Base-by-base conservation (phyloP, 2,329 filamentous ascomycete species). In the Bipolaris zeicola region DNA sequence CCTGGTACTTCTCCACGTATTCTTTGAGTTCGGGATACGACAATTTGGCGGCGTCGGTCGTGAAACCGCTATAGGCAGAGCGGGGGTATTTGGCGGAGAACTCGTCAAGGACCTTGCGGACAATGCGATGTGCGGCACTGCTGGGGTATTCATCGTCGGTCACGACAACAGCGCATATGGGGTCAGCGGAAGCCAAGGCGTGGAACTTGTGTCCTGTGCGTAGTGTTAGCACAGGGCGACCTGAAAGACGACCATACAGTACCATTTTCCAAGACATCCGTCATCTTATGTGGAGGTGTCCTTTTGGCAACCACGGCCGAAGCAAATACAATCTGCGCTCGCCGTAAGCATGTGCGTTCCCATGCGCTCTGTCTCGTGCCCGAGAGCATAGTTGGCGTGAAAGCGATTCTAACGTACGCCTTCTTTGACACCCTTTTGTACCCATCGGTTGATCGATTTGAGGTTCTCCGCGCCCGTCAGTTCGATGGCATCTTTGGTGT, bases 61-160 rank as follows among this genome's bases (percentile, higher is more conserved):
- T 45, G 76, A 69, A 80, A 63, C 77, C 82, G 16, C 83, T 81
- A 83, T 88, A 95, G 41, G 86, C 80, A 48, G 86, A 85, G 57
- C 86, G 84, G 7, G 92, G 90, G 79, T 94, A 85, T 72, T 88
- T 85, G 63, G 86, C 81, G 37, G 93, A 83, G 78, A 96, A 97
- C 76, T 96, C 92, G 77, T 96, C 91, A 76, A 92, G 81, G 52
- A 95, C 83, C 77, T 96, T 96, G 74, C 87, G 89, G 65, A 96
- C 87, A 51, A 97, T 83, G 77, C 92, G 89, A 76, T 96, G 92
- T 22, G 92, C 92, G 22, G 93, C 91, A 7, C 94, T 83, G 34
- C 77, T 92, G 84, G 79, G 79, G 67, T 83, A 83, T 54, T 81
- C 80, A 34, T 74, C 65, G 66, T 83, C 80, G 58, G 75, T 75